These are phyloP conservation scores for Globisporangium nagaii DNA, from an alignment of 352 stramenopile species.

Conservation along the genomic window DNA sequence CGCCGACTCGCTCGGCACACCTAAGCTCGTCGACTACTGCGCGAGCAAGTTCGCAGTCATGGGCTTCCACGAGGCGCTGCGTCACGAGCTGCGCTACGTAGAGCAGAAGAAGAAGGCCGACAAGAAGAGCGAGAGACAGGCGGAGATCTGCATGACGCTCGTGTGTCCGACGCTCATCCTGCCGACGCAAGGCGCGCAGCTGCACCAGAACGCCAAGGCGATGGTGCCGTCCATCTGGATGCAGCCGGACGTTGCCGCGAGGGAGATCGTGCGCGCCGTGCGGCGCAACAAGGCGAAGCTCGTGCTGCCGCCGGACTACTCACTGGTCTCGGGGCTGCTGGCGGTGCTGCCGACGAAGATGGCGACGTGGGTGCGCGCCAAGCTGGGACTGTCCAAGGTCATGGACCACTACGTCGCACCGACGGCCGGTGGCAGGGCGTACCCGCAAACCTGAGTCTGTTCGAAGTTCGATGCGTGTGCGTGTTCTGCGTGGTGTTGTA, in stretches of 20 bases:
- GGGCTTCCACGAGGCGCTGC: conserved; percentile 36
- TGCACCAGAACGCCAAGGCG: not conserved
- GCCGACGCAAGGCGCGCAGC: not conserved
- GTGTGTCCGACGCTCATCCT: conserved; percentile 12
- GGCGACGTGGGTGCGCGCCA: conserved; percentile 9
- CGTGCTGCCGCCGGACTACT: conserved; percentile 11
- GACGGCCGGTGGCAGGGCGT: not conserved
- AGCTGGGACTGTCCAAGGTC: conserved; percentile 9
- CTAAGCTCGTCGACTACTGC: conserved; percentile 35
- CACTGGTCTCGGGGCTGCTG: conserved; percentile 7
- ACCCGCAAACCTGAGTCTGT: not conserved
- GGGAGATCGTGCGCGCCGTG: conserved; percentile 12
- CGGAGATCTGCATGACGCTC: conserved; percentile 10
- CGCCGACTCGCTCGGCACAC: conserved; percentile 24
- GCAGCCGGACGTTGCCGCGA: conserved; percentile 7
- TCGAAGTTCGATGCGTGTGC: not conserved
- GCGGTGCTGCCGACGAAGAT: not conserved
- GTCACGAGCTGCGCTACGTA: conserved; percentile 26
- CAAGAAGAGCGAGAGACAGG: conserved; percentile 4
- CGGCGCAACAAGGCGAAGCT: conserved; percentile 7
- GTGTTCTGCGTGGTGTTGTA: not conserved
- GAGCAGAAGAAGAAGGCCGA: not conserved
- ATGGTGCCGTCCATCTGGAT: conserved; percentile 11
- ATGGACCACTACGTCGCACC: conserved; percentile 10
- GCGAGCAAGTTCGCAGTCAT: conserved; percentile 41